Base-by-base conservation (phyloP, 1,284 basidiomycete genomes). In the Sporisorium sorghi region DNA sequence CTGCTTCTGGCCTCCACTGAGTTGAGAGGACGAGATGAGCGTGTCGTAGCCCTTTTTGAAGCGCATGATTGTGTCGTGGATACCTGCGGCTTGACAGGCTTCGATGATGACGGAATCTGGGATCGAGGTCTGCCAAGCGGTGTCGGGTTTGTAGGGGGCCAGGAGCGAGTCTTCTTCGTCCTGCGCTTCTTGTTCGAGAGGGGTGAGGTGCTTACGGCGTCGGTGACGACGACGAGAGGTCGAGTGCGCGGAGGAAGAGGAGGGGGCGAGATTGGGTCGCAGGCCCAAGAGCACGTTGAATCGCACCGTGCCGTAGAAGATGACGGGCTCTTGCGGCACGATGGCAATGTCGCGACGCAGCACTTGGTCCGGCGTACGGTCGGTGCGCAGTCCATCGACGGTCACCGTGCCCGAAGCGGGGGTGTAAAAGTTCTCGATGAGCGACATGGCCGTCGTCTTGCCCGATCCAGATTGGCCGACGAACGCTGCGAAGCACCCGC, bases 11-110 rank as follows among this genome's bases (percentile, higher is more conserved):
- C 82, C 82, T 6, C 82, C 82, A 9, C 66, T 71, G 30, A 84
- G 52, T 50, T 83, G 81, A 23, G 79, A 72, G 19, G 69, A 82
- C 21, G 61, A 76, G 68, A 64, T 75, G n/a, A 68, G 61, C 0
- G 92, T 93, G 70, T 92, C 91, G 73, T 92, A 91, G 0, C 91
- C 93, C 64, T 93, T 88, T 12, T 94, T 93, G 87, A 99, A 90
- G 5, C 90, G 89, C 90, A 92, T 92, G 44, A 98, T 91, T 80
- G 97, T 98, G 76, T 97, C 94, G 37, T 78, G 66, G 40, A 75
- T 71, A 0, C 67, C 62, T 2, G 73, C 73, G 11, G 46, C 53
- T 39, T 52, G 5, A 42, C 63, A 66, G 0, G 63, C 67, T 2
- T 37, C 44, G 24, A 44, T 21, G 35, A 75, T 48, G 42, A 63